A percentile compares a stretch with the other conserved stretches of the same genome.
phyloP scores from a whole-genome alignment of 2,329 filamentous ascomycete species.

The Teratosphaeriaceae sp. region DNA sequence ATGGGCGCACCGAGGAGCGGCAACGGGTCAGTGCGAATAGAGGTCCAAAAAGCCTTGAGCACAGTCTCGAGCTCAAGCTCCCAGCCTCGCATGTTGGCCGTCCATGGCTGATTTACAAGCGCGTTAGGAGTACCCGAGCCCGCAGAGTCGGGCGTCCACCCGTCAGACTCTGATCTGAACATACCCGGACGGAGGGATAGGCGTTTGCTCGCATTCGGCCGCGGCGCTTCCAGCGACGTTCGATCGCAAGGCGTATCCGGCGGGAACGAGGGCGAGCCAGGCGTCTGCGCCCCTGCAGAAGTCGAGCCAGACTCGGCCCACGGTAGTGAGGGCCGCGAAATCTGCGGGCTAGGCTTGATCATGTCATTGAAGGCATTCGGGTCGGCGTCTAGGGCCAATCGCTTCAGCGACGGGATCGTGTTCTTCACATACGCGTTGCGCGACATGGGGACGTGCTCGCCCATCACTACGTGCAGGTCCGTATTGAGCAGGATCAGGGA shows the following conservation, averaged over 20 bases:
- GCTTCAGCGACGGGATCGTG: constrained; percentile 81
- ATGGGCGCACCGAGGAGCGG: constrained; percentile 71
- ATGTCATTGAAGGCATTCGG: constrained; percentile 55
- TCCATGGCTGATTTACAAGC: constrained; percentile 70
- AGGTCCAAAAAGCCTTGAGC: constrained; percentile 83
- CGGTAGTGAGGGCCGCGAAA: constrained; percentile 21
- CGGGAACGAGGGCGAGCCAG: constrained; percentile 3
- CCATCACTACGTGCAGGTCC: constrained; percentile 89
- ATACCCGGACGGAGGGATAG: constrained; percentile 37
- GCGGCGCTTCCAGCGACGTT: constrained; percentile 25
- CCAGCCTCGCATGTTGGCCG: constrained; percentile 72
- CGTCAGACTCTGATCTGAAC: constrained; percentile 27
- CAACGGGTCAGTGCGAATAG: constrained; percentile 79
- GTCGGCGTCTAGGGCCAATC: constrained; percentile 66
- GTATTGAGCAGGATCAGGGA: constrained; percentile 94
- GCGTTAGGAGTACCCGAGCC: constrained; percentile 58
- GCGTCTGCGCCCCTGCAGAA: not conserved
- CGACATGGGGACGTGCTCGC: constrained; percentile 96
- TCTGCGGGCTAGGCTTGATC: constrained; percentile 14
- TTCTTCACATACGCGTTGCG: constrained; percentile 92
- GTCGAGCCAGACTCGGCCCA: constrained; percentile 24
- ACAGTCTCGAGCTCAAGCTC: constrained; percentile 82
- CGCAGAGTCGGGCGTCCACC: constrained; percentile 29
- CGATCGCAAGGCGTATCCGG: constrained; percentile 16
- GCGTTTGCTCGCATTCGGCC: constrained; percentile 30